These are phyloP conservation scores for Brassica juncea DNA, from an alignment of 345 rosid species.

Conservation along the genomic window DNA sequence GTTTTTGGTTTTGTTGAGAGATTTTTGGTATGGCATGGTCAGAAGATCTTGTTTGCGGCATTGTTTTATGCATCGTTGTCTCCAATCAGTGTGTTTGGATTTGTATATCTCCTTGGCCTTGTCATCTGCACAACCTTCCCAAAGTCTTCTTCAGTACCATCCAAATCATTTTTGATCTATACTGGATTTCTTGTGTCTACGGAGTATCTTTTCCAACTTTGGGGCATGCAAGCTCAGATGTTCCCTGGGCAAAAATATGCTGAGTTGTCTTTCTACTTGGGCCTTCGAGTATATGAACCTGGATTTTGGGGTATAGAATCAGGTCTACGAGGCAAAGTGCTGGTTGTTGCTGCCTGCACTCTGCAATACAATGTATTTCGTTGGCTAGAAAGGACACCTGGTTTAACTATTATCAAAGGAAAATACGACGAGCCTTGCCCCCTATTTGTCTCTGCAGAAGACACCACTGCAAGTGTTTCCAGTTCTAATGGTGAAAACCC, in stretches of 20 bases:
- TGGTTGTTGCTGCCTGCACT: slow-evolving; percentile 85
- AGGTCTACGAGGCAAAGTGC: slow-evolving; percentile 87
- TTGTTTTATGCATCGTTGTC: slow-evolving; percentile 84
- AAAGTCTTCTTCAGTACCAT: slow-evolving; percentile 83
- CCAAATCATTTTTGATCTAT: slow-evolving; percentile 70
- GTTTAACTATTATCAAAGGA: slow-evolving; percentile 46
- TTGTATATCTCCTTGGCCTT: slow-evolving; percentile 79
- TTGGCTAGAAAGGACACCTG: slow-evolving; percentile 80
- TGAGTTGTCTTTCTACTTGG: slow-evolving; percentile 63
- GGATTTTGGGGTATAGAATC: slow-evolving; percentile 94
- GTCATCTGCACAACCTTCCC: slow-evolving; percentile 78
- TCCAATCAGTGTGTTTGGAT: slow-evolving; percentile 81
- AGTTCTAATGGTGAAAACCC: slow-evolving; percentile 52
- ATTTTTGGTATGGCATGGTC: slow-evolving; percentile 85
- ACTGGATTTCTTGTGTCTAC: slow-evolving; percentile 69
- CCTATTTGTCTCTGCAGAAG: slow-evolving; percentile 74
- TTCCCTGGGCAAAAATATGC: slow-evolving; percentile 90
- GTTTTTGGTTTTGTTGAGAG: slow-evolving; percentile 68
- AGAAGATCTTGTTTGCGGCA: slow-evolving; percentile 79
- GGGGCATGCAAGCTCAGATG: slow-evolving; percentile 92
- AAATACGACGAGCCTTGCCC: slow-evolving; percentile 94
- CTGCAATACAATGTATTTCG: slow-evolving; percentile 90
- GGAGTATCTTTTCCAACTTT: slow-evolving; percentile 94
- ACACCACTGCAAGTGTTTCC: slow-evolving; percentile 47
- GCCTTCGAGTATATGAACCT: slow-evolving; percentile 63